These are phyloP conservation scores for Lasiodiplodia citricola DNA, from an alignment of 2,329 filamentous ascomycete species.

Conservation along the genomic window DNA sequence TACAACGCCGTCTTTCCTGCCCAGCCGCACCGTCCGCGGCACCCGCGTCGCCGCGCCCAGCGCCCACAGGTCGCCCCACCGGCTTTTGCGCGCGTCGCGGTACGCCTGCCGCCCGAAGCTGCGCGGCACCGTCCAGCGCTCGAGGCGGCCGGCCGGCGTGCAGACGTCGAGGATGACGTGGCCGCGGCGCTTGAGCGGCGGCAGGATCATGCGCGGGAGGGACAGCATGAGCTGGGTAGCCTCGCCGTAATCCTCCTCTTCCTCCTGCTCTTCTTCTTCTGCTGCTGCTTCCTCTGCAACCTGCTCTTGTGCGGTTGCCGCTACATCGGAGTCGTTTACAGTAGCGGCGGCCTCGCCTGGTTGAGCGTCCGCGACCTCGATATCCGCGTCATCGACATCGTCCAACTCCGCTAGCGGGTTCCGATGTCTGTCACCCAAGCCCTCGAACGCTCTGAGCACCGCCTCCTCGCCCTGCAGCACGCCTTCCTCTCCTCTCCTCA, in stretches of 20 bases:
- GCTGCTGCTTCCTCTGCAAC: not conserved
- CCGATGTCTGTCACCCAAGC: conserved; percentile 57
- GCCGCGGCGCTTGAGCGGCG: conserved; percentile 83
- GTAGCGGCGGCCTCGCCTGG: not conserved
- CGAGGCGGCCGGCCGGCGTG: conserved; percentile 81
- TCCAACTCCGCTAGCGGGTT: conserved; percentile 12
- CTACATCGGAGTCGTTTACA: not conserved
- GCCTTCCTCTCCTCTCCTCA: conserved; percentile 48
- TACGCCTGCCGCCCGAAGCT: conserved; percentile 83
- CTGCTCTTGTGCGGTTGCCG: not conserved
- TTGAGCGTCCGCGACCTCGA: conserved; percentile 29
- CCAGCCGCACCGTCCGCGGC: conserved; percentile 64
- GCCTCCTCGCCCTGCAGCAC: conserved; percentile 62
- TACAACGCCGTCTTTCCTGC: conserved; percentile 49
- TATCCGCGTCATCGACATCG: conserved; percentile 26
- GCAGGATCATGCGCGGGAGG: conserved; percentile 78
- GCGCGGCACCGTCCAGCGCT: conserved; percentile 91
- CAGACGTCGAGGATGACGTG: conserved; percentile 92
- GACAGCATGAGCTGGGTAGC: conserved; percentile 59
- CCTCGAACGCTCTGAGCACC: conserved; percentile 68
- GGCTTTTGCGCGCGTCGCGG: conserved; percentile 86
- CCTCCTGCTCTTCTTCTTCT: not conserved
- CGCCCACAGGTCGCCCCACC: conserved; percentile 95
- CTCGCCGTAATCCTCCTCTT: conserved; percentile 28
- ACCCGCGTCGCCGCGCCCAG: conserved; percentile 88